Base-by-base conservation (phyloP, 2,329 filamentous ascomycete species). In the Penicillium sp. region DNA sequence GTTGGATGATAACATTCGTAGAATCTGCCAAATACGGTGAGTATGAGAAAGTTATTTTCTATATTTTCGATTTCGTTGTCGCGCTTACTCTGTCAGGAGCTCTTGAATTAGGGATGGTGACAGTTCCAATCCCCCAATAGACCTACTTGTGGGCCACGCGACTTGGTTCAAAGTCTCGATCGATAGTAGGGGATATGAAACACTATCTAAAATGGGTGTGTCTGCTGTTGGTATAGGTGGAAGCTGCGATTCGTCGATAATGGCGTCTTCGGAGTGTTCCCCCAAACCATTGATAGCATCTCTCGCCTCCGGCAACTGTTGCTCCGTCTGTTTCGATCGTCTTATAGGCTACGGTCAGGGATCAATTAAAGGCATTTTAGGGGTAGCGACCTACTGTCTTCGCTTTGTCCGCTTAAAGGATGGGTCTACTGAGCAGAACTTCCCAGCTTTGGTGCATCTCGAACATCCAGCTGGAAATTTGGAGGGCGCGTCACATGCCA, bases 381-480 rank as follows among this genome's bases (percentile, higher is more conserved):
- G 2, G 14, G 33, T 14, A 6, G 6, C 18, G 20, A 49, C 55
- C 3, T 52, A 57, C 55, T 57, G 48, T 30, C 55, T 53, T 52
- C 38, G 28, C 24, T 52, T 53, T 18, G 35, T 52, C 20, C 55
- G 43, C 43, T 52, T 52, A 35, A 52, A 57, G 0, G 30, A 14
- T 4, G 55, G 55, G 11, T 57, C 55, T 8, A 53, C 18, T 12
- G 55, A 48, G 42, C 55, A 57, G 18, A 57, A 42, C 30, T 52
- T 51, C 7, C 55, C 55, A 6, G 55, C 49, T 20, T 53, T 57
- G 33, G 43, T 48, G 43, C 55, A 57, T 49, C 55, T 52, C 11
- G 55, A 52, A 28, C 55, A 57, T 40, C 48, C 55, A 14, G 55
- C 55, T 12, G 55, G 55, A 47, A 57, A 57, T 43, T 45, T 57